Evolutionary conservation across 352 stramenopile genomes (phyloP).

Genomic region (Saprolegnia parasitica): DNA sequence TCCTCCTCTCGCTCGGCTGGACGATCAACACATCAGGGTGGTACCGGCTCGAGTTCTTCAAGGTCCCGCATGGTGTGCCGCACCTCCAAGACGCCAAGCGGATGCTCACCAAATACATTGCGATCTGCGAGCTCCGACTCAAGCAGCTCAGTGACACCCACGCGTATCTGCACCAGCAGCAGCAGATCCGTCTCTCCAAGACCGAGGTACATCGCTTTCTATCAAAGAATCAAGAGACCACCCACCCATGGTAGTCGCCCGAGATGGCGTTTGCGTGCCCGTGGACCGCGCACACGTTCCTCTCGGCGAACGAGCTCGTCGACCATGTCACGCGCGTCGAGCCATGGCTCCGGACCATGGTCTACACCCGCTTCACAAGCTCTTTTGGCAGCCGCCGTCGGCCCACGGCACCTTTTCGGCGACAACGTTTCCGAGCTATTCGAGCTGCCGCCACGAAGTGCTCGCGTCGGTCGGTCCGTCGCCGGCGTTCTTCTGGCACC

Average conservation of each 20-base stretch:
- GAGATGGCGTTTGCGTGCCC: constrained; percentile 19
- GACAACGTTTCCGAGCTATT: constrained; percentile 14
- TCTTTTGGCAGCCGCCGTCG: constrained; percentile 28
- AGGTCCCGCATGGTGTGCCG: not conserved
- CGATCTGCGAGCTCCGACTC: constrained; percentile 11
- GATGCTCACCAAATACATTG: constrained; percentile 23
- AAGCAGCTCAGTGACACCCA: constrained; percentile 18
- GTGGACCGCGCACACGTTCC: constrained; percentile 6
- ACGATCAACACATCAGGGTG: constrained; percentile 19
- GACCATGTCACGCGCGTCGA: constrained; percentile 9
- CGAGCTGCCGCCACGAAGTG: constrained; percentile 23
- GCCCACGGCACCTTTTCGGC: constrained; percentile 18
- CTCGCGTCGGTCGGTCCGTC: constrained; percentile 1
- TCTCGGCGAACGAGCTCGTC: not conserved
- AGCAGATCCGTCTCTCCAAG: constrained; percentile 3
- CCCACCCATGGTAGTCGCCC: not conserved
- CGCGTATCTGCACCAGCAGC: constrained; percentile 16
- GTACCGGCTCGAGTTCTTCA: constrained; percentile 24
- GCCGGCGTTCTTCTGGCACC: not conserved
- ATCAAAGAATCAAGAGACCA: not conserved
- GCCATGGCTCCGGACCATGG: constrained; percentile 24
- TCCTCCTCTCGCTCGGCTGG: constrained; percentile 25
- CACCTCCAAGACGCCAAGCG: constrained; percentile 13
- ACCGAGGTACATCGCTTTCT: constrained; percentile 7
- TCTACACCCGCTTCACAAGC: constrained; percentile 25